phyloP scores from a whole-genome alignment of 2,329 filamentous ascomycete species.

The Calonectria pteridis region DNA sequence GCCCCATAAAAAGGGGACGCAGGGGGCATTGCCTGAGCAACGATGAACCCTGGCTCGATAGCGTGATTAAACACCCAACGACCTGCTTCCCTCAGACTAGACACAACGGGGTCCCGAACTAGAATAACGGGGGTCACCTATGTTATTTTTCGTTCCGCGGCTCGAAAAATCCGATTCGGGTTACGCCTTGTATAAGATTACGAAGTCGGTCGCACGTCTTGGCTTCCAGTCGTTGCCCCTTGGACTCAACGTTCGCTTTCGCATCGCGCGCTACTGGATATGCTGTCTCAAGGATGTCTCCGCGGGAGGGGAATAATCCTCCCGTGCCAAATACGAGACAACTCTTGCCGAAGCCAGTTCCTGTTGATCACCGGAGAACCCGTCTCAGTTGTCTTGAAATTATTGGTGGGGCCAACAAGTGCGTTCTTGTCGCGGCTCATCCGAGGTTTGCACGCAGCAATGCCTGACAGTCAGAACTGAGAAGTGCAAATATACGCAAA shows the following conservation, averaged over 20 bases:
- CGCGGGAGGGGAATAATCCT: neutral
- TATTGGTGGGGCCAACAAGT: neutral
- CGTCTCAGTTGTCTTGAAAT: neutral
- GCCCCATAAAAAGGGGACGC: conserved; percentile 5
- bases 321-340: neutral
- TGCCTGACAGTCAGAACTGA: neutral
- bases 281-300: neutral
- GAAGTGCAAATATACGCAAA: no score
- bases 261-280: neutral
- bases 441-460: neutral
- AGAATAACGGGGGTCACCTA: neutral
- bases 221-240: neutral
- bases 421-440: neutral
- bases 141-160: neutral
- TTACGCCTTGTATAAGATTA: no score
- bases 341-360: neutral
- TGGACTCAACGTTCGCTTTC: neutral
- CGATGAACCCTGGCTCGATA: neutral
- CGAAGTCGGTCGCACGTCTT: no score
- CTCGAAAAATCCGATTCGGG: neutral
- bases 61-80: neutral
- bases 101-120: neutral
- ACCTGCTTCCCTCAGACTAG: neutral
- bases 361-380: neutral
- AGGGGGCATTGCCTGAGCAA: conserved; percentile 5